phyloP scores from a whole-genome alignment of 352 stramenopile genomes.

The Pythium coloratum region DNA sequence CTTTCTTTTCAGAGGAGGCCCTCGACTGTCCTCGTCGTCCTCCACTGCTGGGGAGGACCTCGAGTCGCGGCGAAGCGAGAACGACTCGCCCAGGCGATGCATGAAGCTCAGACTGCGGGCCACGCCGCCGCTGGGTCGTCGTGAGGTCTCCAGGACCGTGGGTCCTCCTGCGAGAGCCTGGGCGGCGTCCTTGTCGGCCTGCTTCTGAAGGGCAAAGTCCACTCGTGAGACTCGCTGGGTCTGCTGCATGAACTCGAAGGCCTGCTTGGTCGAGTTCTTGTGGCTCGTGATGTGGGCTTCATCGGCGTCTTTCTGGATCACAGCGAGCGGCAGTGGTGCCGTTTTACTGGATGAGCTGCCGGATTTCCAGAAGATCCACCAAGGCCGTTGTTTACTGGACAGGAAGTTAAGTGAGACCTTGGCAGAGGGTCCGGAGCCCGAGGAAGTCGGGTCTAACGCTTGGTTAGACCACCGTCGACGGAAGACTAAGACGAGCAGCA shows the following conservation, averaged over 20 bases:
- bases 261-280: constrained; percentile 79
- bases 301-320: constrained; percentile 73
- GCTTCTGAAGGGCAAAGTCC: constrained; percentile 26
- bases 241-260: constrained; percentile 61
- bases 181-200: constrained; percentile 12
- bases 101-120: constrained; percentile 18
- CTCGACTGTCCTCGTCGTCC: not conserved
- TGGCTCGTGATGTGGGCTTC: constrained; percentile 60
- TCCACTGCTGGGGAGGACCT: not conserved
- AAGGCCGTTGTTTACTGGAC: not conserved
- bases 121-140: not conserved
- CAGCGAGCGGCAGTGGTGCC: constrained; percentile 50
- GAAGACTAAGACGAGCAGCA: not conserved
- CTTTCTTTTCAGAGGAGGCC: not conserved
- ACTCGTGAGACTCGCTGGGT: constrained; percentile 59
- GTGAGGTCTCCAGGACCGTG: not conserved
- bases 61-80: constrained; percentile 15
- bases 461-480: constrained; percentile 13
- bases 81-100: constrained; percentile 14
- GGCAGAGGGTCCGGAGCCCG: constrained; percentile 5
- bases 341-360: constrained; percentile 29
- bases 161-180: not conserved
- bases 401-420: constrained; percentile 5
- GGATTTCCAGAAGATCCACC: constrained; percentile 20
- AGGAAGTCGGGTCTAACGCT: not conserved